phyloP scores from a whole-genome alignment of 2,329 filamentous ascomycete genomes.

The Fusarium ramigenum region DNA sequence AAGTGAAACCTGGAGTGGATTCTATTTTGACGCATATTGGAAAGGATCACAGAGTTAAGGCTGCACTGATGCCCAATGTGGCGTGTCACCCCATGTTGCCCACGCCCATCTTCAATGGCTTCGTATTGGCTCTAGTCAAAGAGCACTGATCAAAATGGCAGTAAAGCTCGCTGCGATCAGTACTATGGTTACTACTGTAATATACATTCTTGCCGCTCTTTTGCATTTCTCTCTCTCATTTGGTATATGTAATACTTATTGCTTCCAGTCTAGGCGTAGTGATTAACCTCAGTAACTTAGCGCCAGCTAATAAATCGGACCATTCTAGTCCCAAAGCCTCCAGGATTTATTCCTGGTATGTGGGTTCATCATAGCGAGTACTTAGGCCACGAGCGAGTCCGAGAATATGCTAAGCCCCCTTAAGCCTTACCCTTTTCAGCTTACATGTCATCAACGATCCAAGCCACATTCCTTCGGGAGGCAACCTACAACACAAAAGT shows the following conservation, averaged over 20 bases:
- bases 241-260: too few relatives aligned
- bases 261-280: neutral
- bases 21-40: constrained; percentile 38
- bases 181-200: too few relatives aligned
- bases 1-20: constrained; percentile 1
- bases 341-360: neutral
- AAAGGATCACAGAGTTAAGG: constrained; percentile 37
- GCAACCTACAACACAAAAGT: neutral
- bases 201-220: neutral
- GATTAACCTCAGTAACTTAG: too few relatives aligned
- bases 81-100: neutral
- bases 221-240: too few relatives aligned
- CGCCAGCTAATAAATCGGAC: too few relatives aligned
- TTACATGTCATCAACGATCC: neutral
- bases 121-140: neutral
- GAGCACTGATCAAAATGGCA: neutral
- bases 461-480: neutral
- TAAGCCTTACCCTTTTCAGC: neutral
- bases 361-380: neutral
- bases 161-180: rapidly evolving
- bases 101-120: neutral
- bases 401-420: neutral
- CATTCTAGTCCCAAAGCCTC: neutral
- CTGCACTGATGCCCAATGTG: constrained; percentile 37
- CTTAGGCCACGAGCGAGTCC: neutral